Evolutionary conservation across 257 asterid genomes (phyloP).

Genomic region (Fraxinus quadrangulata): DNA sequence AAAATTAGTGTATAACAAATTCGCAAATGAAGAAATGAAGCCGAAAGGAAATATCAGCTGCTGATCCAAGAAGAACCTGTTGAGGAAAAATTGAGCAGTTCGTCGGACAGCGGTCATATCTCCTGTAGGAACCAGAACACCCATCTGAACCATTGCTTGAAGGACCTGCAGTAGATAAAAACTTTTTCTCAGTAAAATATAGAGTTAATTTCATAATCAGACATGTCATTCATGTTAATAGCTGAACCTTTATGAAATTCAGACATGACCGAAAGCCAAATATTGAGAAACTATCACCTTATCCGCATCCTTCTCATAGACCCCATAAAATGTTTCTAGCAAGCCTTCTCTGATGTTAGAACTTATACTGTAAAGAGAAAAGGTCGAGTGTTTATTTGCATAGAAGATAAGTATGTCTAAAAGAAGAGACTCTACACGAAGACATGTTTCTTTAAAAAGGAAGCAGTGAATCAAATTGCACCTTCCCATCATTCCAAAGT

Average conservation of each 20-base stretch:
- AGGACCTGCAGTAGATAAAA: conserved; percentile 56
- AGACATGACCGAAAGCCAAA: neutral
- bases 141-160: conserved; percentile 93
- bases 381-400: conserved; percentile 18
- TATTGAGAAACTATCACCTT: conserved; percentile 48
- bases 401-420: conserved; percentile 6
- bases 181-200: neutral
- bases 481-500: conserved; percentile 99
- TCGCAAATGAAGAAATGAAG: neutral
- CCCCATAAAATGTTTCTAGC: conserved; percentile 87
- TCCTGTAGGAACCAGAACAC: conserved; percentile 89
- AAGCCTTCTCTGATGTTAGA: conserved; percentile 81
- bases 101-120: conserved; percentile 93
- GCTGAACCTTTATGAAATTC: neutral
- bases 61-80: conserved; percentile 14
- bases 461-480: conserved; percentile 19
- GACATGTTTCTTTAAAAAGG: neutral
- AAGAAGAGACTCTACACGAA: neutral
- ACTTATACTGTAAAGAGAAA: conserved; percentile 67
- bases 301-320: conserved; percentile 87
- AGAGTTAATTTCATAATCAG: neutral
- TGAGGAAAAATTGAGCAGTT: conserved; percentile 88
- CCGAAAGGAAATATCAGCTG: neutral
- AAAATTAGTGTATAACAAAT: too few relatives aligned
- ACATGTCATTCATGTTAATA: conserved; percentile 4